Evolutionary conservation across 148 eudicot species (phyloP), one percentile per base, ranked within the genome.

Genomic region (Camellia lanceoleosa): DNA sequence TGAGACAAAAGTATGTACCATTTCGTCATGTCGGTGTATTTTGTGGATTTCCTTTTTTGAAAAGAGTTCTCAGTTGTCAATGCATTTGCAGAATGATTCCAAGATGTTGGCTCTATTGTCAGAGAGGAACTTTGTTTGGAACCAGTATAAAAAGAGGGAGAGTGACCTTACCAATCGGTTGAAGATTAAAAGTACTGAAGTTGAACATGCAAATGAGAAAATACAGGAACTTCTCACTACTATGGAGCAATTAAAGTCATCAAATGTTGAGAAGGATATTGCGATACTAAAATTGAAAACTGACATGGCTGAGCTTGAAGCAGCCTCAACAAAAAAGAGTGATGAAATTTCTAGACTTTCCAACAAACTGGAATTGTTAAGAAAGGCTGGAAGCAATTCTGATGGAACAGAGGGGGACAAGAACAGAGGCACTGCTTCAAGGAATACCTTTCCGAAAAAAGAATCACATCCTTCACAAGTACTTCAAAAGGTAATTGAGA

Each of bases 91-190:
- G 71, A 79, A 77, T 79, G 85, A 65, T 75, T 76, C 87, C 60
- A 89, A 93, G 56, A 74, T 89, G 63, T 75, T 89, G 73, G 90
- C 93, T 15, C 91, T 93, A 60, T 74, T 79, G 81, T 82, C 87
- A 12, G 93, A 93, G 88, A 90, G 84, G 81, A 81, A 88, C 23
- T 88, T 92, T 73, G 87, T 87, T 16, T 92, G 97, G 97, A 92
- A 88, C 83, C 97, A 92, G 80, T 88, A 80, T 72, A 85, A 83
- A 62, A 87, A 49, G 81, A 84, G 83, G 89, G 97, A 94, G 88
- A 80, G 62, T 63, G 81, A 80, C 23, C 80, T 74, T 58, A 72
- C 82, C 30, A 79, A 62, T 75, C 84, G 81, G 79, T 83, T 92
- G 74, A 80, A 74, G 67, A 79, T 49, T 42, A 92, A 90, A 83